Evolutionary conservation across 1,284 basidiomycete genomes (phyloP).

Genomic region (Moesziomyces aphidis): DNA sequence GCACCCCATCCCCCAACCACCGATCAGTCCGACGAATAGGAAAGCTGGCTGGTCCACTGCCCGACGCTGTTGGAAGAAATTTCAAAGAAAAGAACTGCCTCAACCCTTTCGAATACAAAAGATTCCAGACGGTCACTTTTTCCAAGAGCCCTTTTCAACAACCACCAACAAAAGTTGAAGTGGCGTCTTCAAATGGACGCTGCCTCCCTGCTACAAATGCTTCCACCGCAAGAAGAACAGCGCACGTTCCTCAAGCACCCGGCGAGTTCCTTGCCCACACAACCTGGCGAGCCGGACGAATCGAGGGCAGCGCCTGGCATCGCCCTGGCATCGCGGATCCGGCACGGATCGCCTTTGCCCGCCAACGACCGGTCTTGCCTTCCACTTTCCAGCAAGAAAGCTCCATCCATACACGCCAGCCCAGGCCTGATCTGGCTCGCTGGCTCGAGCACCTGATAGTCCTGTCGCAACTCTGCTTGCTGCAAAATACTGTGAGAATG

Average conservation of each 20-base stretch:
- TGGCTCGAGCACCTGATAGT: too few relatives aligned
- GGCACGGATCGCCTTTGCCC: background rate
- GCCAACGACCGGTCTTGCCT: too few relatives aligned
- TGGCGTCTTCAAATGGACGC: background rate
- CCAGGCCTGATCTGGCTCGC: too few relatives aligned
- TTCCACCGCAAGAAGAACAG: background rate
- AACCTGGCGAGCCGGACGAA: too few relatives aligned
- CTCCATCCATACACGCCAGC: too few relatives aligned
- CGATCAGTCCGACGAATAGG: conserved; percentile 20
- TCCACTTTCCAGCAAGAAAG: too few relatives aligned
- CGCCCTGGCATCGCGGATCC: background rate
- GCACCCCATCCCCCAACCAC: conserved; percentile 8
- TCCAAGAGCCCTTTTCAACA: too few relatives aligned
- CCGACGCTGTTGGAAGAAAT: background rate
- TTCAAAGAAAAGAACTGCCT: background rate
- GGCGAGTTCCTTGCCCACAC: background rate
- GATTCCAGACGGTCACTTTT: too few relatives aligned
- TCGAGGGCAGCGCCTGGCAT: too few relatives aligned
- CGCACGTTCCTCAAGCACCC: background rate
- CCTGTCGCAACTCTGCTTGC: too few relatives aligned
- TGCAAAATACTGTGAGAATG: too few relatives aligned
- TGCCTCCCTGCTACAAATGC: background rate
- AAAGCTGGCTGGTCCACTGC: background rate
- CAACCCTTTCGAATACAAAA: background rate
- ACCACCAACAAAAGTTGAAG: background rate